Base-by-base conservation (phyloP, 2,329 filamentous ascomycete species). In the Chrysosphaeria jannelii region DNA sequence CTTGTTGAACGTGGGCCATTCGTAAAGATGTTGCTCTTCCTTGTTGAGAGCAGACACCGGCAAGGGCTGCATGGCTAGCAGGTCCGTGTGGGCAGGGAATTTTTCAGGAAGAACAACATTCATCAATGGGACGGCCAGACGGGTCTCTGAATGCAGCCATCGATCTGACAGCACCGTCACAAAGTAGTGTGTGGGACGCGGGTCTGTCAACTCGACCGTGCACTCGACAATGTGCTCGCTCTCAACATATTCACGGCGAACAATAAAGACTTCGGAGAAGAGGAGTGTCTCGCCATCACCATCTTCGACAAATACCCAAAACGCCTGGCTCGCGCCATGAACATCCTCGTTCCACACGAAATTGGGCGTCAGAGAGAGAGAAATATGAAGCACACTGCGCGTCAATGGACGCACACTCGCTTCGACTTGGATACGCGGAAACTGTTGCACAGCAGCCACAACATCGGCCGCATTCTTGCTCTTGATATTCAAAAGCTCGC, bases 101-200 rank as follows among this genome's bases (percentile, higher is more conserved):
- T 85, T 85, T 42, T 91, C 81, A 0, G 85, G 85, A 5, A 97
- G 55, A 20, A 90, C 71, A 14, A 97, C 54, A 41, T 91, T 91
- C 41, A 89, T 72, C 49, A 97, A 93, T 1, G 79, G 81, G 2
- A 97, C 70, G 0, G 81, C 70, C 25, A 97, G 51, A 39, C 79
- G 78, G 2, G 79, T 90, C 47, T 97, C 79, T 1, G 81, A 76
- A 40, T 90, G 76, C 76, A 97, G 91, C 85, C 85, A 97, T 34
- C 85, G 59, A 42, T 97, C 85, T 4, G 81, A 93, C 11, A 91
- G 49, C 19, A 97, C 61, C 0, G 78, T 85, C 36, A 97, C 76
- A 46, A 97, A 97, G 48, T 97, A 97, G 43, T 97, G 89, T 0
- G 88, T 85, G 9, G 85, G 85, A 72, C 93, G 89, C 0, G 88